These are phyloP conservation scores for Hypholoma sublateritium DNA, from an alignment of 768 basidiomycete species.

Conservation along the genomic window DNA sequence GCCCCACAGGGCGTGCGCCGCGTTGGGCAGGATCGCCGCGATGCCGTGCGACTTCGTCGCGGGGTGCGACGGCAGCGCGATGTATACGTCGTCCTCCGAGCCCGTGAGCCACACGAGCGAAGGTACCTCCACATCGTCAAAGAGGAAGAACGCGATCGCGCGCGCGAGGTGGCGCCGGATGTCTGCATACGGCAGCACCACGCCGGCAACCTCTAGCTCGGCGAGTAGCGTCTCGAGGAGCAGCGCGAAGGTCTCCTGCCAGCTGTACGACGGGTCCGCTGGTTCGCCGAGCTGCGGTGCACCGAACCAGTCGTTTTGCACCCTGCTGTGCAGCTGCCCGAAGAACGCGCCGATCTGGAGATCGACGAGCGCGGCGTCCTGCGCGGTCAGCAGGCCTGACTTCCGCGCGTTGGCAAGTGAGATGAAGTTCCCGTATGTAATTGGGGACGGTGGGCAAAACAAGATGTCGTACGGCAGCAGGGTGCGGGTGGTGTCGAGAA, in stretches of 20 bases:
- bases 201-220: constrained; percentile 33
- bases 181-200: constrained; percentile 37
- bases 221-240: constrained; percentile 57
- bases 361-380: constrained; percentile 48
- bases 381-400: constrained; percentile 31
- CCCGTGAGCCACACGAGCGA: constrained; percentile 66
- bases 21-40: constrained; percentile 46
- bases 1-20: constrained; percentile 67
- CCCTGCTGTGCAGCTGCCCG: constrained; percentile 56
- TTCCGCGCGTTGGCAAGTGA: constrained; percentile 39
- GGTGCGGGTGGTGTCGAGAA: constrained; percentile 46
- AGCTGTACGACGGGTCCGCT: constrained; percentile 54
- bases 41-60: constrained; percentile 28
- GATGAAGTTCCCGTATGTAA: constrained; percentile 33
- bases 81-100: constrained; percentile 55
- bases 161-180: constrained; percentile 57
- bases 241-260: constrained; percentile 73
- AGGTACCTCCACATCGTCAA: constrained; percentile 76
- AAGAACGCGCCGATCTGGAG: constrained; percentile 62
- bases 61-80: constrained; percentile 33
- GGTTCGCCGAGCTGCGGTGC: constrained; percentile 35
- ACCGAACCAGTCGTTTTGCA: constrained; percentile 82
- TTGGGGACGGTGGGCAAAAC: constrained; percentile 43
- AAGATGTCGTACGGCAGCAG: constrained; percentile 52
- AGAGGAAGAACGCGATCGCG: constrained; percentile 74